Evolutionary conservation across 495 filamentous ascomycete genomes (phyloP).

Genomic region (Penicillium soppii): DNA sequence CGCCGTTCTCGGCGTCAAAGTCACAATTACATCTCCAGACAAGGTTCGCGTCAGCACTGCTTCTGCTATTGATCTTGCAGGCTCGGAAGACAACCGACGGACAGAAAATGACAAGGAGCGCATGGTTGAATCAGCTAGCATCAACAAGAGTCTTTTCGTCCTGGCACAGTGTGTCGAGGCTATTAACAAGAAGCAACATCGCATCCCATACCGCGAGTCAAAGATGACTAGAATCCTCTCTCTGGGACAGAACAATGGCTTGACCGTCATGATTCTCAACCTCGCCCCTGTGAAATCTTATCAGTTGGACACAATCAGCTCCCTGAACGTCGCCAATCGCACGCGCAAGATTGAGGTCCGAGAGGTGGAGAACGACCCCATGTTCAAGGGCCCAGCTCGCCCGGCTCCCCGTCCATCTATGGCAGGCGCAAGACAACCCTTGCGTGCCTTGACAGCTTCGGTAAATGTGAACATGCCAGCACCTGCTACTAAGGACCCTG

Average conservation of each 20-base stretch:
- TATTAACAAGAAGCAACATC: conserved; percentile 72
- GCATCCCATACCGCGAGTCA: conserved; percentile 90
- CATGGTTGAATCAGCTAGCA: conserved; percentile 92
- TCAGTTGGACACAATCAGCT: conserved; percentile 90
- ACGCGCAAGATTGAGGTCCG: conserved; percentile 96
- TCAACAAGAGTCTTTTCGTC: conserved; percentile 97
- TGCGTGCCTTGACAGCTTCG: conserved; percentile 65
- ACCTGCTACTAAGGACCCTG: conserved; percentile 45
- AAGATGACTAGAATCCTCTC: conserved; percentile 97
- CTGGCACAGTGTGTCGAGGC: conserved; percentile 95
- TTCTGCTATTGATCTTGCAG: conserved; percentile 94
- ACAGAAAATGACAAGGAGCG: conserved; percentile 95
- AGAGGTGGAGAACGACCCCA: conserved; percentile 89
- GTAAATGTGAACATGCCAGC: conserved; percentile 58
- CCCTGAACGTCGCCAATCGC: conserved; percentile 90
- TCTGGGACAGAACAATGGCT: conserved; percentile 90
- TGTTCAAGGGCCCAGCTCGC: conserved; percentile 70
- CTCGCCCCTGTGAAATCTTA: conserved; percentile 83
- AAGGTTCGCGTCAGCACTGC: conserved; percentile 75
- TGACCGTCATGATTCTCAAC: conserved; percentile 96
- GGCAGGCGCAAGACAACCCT: conserved; percentile 64
- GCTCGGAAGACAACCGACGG: conserved; percentile 91
- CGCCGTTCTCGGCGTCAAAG: conserved; percentile 87
- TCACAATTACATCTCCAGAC: conserved; percentile 71
- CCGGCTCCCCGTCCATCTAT: conserved; percentile 42